Percentiles rank a stretch among this genome's conserved stretches.
These are phyloP conservation scores for Botrytis deweyae DNA, from an alignment of 2,329 filamentous ascomycete genomes.

Conservation along the genomic window DNA sequence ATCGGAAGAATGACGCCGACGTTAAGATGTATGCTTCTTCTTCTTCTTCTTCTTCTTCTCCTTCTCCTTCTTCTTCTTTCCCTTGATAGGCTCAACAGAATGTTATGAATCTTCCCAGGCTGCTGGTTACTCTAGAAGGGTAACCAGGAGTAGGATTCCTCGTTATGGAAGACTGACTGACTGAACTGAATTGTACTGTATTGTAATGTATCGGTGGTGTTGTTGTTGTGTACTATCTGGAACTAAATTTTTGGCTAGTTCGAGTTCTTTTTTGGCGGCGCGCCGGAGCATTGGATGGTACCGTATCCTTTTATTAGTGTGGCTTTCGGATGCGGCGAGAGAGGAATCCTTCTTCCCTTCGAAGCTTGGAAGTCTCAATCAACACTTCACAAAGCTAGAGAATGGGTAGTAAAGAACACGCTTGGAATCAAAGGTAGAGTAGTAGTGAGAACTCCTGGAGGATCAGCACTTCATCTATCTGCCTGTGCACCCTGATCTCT, in stretches of 20 bases:
- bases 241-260: conserved; percentile 5
- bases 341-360: conserved; percentile 6
- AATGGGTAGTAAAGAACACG: background rate
- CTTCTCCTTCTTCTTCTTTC: conserved; percentile 1
- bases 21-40: background rate
- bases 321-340: conserved; percentile 17
- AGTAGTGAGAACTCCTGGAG: too few species aligned
- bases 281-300: conserved; percentile 15
- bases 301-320: conserved; percentile 19
- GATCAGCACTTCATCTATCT: background rate
- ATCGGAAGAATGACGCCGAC: background rate
- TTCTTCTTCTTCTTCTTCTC: background rate
- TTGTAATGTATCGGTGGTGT: conserved; percentile 5
- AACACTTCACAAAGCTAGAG: background rate
- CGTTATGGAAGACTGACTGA: background rate
- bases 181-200: background rate
- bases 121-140: background rate
- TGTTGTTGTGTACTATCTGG: background rate
- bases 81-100: background rate
- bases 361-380: background rate
- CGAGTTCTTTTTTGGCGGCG: conserved; percentile 10
- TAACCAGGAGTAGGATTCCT: background rate
- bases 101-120: background rate
- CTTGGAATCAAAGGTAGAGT: background rate
- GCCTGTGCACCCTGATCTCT: background rate